Evolutionary conservation across 2,329 filamentous ascomycete genomes (phyloP), one percentile per base, ranked within the genome.

Genomic region (Sclerotinia trifoliorum): DNA sequence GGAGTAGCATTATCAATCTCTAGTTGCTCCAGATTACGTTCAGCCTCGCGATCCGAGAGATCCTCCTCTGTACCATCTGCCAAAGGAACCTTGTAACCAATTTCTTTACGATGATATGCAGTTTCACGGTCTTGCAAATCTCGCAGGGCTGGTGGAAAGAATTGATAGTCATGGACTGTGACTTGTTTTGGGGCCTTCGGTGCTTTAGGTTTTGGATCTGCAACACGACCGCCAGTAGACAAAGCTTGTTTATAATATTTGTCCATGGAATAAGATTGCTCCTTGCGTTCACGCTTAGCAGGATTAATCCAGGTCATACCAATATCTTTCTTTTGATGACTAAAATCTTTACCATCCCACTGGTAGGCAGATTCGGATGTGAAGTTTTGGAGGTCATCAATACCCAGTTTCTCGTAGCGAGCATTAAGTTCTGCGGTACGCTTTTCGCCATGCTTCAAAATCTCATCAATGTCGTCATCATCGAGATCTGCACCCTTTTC

Each of bases 331-430:
- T 96, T 96, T 77, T 90, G 87, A 69, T 91, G 92, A 65, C 93
- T 92, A 78, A 99, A 99, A 75, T 94, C 94, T 80, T 98, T 90
- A 58, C 95, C 95, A 72, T 99, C 99, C 96, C 96, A 99, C 78
- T 98, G 95, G 76, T 99, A 99, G 0, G 96, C 94, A 66, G 93
- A 97, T 75, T 99, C 95, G 0, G 94, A 97, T 1, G 91, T 95
- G 80, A 99, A 99, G 77, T 98, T 98, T 78, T 99, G 95, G 55
- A 99, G 81, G 74, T 99, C 95, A 78, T 99, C 95, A 42, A 99
- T 91, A 72, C 96, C 95, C 52, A 99, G 88, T 78, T 97, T 96
- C 79, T 98, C 95, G 75, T 98, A 99, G 79, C 93, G 94, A 73
- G 92, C 90, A 77, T 93, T 98, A 54, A 99, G 85, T 78, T 95